A percentile compares a stretch with the other conserved stretches of the same genome.
Conservation (phyloP, 2,329 filamentous ascomycete species). For the Fusarium verrucosum region DNA sequence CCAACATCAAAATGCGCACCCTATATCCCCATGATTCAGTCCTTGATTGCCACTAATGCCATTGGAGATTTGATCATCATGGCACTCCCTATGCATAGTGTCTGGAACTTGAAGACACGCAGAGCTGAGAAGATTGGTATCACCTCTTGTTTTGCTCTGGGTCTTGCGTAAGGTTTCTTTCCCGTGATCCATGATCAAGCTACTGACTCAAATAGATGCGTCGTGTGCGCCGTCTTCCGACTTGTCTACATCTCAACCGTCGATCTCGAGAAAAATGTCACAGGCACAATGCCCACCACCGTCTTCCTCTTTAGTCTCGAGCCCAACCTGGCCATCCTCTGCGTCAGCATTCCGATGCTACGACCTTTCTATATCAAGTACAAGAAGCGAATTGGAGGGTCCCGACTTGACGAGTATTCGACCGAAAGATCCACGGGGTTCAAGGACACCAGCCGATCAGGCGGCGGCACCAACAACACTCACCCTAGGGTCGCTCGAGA, state of each 20-base stretch:
- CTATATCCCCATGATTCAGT: constrained; percentile 50
- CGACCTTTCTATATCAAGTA: constrained; percentile 49
- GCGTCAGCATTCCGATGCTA: constrained; percentile 55
- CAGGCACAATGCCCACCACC: constrained; percentile 53
- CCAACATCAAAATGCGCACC: constrained; percentile 45
- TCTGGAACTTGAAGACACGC: constrained; percentile 52
- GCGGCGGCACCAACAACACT: constrained; percentile 22
- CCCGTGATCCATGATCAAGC: rapidly evolving
- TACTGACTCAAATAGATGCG: constrained; percentile 44
- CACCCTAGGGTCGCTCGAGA: constrained; percentile 1
- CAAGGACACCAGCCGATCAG: constrained; percentile 33
- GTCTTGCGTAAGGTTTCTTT: constrained; percentile 46
- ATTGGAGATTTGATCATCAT: constrained; percentile 52
- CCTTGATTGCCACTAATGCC: constrained; percentile 51
- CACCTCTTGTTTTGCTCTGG: constrained; percentile 49
- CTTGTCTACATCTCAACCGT: constrained; percentile 51
- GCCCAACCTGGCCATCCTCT: constrained; percentile 53
- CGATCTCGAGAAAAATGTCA: constrained; percentile 50
- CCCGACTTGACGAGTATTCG: constrained; percentile 43
- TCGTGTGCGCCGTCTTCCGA: constrained; percentile 52
- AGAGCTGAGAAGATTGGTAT: constrained; percentile 51
- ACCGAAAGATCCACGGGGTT: constrained; percentile 33
- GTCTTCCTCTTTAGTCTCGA: constrained; percentile 54
- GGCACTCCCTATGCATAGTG: constrained; percentile 49
- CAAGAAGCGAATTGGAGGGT: constrained; percentile 47